phyloP scores from a whole-genome alignment of 352 stramenopile genomes.

The Globisporangium emineosum region DNA sequence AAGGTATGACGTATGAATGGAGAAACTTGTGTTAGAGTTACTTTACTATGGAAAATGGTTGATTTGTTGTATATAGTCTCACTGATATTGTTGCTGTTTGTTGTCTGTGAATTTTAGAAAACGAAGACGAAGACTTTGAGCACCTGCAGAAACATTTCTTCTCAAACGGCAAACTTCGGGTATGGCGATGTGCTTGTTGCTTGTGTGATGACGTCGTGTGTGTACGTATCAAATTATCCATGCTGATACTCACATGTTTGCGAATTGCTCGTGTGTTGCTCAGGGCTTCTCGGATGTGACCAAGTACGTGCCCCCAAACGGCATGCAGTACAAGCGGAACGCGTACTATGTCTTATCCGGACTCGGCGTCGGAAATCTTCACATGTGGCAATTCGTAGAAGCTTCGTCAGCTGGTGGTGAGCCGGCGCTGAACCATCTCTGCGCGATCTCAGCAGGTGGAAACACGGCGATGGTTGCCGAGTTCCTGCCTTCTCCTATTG shows the following conservation, averaged over 20 bases:
- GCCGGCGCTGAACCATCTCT: constrained; percentile 55
- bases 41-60: background rate
- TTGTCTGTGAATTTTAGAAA: constrained; percentile 33
- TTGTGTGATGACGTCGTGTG: background rate
- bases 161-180: constrained; percentile 49
- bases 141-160: constrained; percentile 79
- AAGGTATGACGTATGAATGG: constrained; percentile 45
- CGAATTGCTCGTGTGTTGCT: constrained; percentile 9
- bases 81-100: constrained; percentile 2
- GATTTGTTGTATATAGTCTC: background rate
- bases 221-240: background rate
- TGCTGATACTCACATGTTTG: background rate
- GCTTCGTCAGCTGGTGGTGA: constrained; percentile 17
- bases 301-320: constrained; percentile 28
- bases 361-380: constrained; percentile 63
- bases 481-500: constrained; percentile 40
- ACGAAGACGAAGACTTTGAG: constrained; percentile 75
- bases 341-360: constrained; percentile 76
- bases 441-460: constrained; percentile 43
- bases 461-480: constrained; percentile 54
- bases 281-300: constrained; percentile 78
- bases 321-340: constrained; percentile 18
- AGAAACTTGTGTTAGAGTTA: background rate
- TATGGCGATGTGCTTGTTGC: constrained; percentile 18
- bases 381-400: constrained; percentile 77